These are phyloP conservation scores for Diaporthe citri DNA, from an alignment of 2,329 filamentous ascomycete genomes.

Conservation along the genomic window DNA sequence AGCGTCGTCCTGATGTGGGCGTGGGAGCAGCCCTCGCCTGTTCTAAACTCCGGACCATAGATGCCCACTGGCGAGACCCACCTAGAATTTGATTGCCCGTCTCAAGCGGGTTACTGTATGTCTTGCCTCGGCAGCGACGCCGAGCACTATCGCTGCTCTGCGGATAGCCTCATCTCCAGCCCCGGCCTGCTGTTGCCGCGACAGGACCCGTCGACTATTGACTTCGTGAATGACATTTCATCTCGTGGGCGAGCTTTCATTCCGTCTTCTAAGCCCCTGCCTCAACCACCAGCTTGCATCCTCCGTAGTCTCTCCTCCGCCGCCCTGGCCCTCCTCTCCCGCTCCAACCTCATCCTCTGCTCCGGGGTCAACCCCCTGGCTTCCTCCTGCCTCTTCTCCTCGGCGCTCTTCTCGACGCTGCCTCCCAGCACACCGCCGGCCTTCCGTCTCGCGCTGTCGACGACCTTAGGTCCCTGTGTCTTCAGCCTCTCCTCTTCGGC, in stretches of 20 bases:
- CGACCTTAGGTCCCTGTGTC: conserved; percentile 72
- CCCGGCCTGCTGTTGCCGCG: neutral
- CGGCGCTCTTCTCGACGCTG: conserved; percentile 76
- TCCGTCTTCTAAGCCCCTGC: neutral
- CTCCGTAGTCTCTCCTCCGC: conserved; percentile 87
- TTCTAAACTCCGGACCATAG: neutral
- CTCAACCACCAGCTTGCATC: conserved; percentile 63
- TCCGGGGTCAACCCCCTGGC: conserved; percentile 87
- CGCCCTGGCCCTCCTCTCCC: conserved; percentile 90
- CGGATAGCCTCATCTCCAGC: conserved; percentile 22
- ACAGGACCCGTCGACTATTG: conserved; percentile 23
- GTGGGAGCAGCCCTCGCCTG: neutral
- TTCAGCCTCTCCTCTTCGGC: conserved; percentile 80
- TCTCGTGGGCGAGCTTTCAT: conserved; percentile 6
- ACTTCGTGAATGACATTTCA: neutral
- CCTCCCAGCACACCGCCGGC: conserved; percentile 67
- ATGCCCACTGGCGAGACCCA: conserved; percentile 12
- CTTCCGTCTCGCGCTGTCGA: conserved; percentile 56
- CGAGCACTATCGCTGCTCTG: conserved; percentile 7
- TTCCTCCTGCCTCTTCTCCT: conserved; percentile 88
- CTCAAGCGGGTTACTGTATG: conserved; percentile 10
- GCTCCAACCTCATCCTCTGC: conserved; percentile 84
- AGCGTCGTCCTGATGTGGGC: neutral
- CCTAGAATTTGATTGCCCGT: conserved; percentile 14
- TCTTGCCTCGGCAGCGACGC: conserved; percentile 11